Evolutionary conservation across 2,329 filamentous ascomycete genomes (phyloP).

Genomic region (Phialophora verrucosa): DNA sequence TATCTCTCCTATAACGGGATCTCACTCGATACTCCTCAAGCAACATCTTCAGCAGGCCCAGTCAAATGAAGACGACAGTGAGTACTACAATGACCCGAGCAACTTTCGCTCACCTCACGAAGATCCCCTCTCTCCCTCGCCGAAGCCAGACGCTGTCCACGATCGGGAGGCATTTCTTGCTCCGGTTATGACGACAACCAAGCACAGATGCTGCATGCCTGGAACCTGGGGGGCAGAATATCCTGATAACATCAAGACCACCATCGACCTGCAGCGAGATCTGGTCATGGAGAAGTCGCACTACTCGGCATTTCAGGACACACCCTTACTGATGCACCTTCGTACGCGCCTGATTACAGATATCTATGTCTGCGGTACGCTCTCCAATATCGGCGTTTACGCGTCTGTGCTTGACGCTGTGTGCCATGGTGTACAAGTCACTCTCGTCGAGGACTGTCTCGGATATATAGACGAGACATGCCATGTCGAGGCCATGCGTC

Average conservation of each 20-base stretch:
- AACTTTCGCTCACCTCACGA: constrained; percentile 26
- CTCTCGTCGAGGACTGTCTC: constrained; percentile 84
- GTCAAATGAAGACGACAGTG: constrained; percentile 19
- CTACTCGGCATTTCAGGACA: constrained; percentile 85
- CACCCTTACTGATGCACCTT: constrained; percentile 74
- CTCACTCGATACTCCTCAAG: constrained; percentile 46
- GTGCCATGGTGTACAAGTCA: constrained; percentile 84
- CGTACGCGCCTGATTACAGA: constrained; percentile 88
- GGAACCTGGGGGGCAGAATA: constrained; percentile 56
- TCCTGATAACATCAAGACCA: constrained; percentile 54
- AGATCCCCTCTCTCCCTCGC: constrained; percentile 27
- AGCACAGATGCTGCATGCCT: constrained; percentile 48
- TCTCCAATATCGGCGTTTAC: constrained; percentile 87
- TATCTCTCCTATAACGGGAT: constrained; percentile 58
- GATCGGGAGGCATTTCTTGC: constrained; percentile 52
- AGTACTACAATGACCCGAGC: constrained; percentile 23
- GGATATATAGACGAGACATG: constrained; percentile 74
- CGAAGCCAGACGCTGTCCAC: constrained; percentile 35
- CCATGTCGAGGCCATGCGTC: constrained; percentile 72
- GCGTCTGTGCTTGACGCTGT: constrained; percentile 91
- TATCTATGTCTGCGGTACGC: constrained; percentile 83
- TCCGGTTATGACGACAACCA: constrained; percentile 33
- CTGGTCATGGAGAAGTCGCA: constrained; percentile 70
- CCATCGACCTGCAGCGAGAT: constrained; percentile 59
- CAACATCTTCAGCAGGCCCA: constrained; percentile 24